A percentile compares a stretch with the other conserved stretches of the same genome.
Conservation (phyloP, 2,329 filamentous ascomycete genomes). For the Aspergillus amoenus region DNA sequence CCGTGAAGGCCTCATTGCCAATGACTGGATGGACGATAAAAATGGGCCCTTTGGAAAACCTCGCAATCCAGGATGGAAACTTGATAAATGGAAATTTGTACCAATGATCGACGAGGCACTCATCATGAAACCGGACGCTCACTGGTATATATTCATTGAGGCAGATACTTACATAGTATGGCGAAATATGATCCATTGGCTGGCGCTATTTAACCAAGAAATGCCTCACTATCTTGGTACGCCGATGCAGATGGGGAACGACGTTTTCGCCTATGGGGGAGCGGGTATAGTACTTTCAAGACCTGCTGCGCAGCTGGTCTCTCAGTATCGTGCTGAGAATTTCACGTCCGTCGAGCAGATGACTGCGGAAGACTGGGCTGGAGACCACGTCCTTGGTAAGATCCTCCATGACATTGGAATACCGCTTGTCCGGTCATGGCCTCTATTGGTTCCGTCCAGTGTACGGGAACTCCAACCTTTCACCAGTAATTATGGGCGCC, state of each 20-base stretch:
- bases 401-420: constrained; percentile 43
- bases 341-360: constrained; percentile 42
- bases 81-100: constrained; percentile 59
- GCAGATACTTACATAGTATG: constrained; percentile 57
- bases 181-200: constrained; percentile 52
- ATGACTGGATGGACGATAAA: constrained; percentile 27
- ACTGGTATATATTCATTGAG: constrained; percentile 59
- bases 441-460: constrained; percentile 21
- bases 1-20: constrained; percentile 31
- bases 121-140: constrained; percentile 43
- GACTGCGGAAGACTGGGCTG: constrained; percentile 44
- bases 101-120: constrained; percentile 53
- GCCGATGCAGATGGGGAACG: constrained; percentile 47
- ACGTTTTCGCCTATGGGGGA: constrained; percentile 51
- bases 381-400: constrained; percentile 48
- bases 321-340: constrained; percentile 40
- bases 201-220: constrained; percentile 46
- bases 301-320: constrained; percentile 44
- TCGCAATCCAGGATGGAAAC: constrained; percentile 46
- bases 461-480: constrained; percentile 28
- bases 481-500: constrained; percentile 15
- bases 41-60: constrained; percentile 30
- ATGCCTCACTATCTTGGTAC: constrained; percentile 52
- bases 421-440: constrained; percentile 30
- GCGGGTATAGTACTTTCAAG: constrained; percentile 51